Base-by-base conservation (phyloP, 2,329 filamentous ascomycete genomes). In the Clonostachys chloroleuca region DNA sequence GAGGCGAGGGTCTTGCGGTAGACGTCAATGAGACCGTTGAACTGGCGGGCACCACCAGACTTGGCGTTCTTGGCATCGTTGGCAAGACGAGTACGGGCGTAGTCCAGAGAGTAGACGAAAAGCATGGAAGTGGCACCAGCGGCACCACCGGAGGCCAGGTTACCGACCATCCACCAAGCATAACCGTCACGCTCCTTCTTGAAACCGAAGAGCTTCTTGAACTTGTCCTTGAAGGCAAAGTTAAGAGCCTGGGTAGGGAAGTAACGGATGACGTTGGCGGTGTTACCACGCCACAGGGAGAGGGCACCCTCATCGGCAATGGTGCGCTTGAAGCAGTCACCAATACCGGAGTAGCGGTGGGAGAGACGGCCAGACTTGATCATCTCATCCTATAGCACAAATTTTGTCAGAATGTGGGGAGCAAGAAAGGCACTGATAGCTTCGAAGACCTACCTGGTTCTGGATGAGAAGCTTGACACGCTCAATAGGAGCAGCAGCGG, bases 211-310 rank as follows among this genome's bases (percentile, higher is more conserved):
- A 99, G 95, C 71, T 87, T 83, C 91, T 99, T 99, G 91, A 96
- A 99, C 86, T 95, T 96, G 78, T 99, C 94, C 77, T 94, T 94
- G 94, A 99, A 99, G 74, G 94, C 94, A 72, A 99, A 99, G 92
- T 99, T 99, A 75, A 99, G 83, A 67, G 94, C 94, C 86, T 99
- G 94, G 75, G 94, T 99, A 64, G 94, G 94, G 90, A 99, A 99
- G 84, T 99, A 99, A 88, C 94, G 94, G 84, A 99, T 96, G 77
- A 99, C 94, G 87, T 99, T 99, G 90, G 94, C 94, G 73, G 94
- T 99, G 90, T 99, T 99, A 79, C 94, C 94, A 86, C 94, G 86
- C 94, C 94, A 99, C 67, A 99, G 84, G 59, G 92, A 86, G 75
- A 94, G 86, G 65, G 94, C 77, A 89, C 94, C 94, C 84, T 99